Evolutionary conservation across 148 eudicot genomes (phyloP).

Genomic region (Rhododendron williamsianum): DNA sequence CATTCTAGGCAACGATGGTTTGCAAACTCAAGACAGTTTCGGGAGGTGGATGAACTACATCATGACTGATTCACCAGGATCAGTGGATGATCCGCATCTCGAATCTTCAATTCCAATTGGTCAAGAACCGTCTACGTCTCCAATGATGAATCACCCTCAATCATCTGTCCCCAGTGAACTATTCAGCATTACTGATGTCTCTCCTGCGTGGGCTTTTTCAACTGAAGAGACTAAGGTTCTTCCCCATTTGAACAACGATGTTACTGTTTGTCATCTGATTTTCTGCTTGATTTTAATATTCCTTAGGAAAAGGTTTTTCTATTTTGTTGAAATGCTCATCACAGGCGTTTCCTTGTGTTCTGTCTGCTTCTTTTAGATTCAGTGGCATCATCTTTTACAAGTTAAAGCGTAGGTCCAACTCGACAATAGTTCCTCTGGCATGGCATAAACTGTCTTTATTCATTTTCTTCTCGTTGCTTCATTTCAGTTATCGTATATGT

Average conservation of each 20-base stretch:
- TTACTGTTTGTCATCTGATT: conserved; percentile 5
- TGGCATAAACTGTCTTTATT: background rate
- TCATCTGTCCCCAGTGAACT: conserved; percentile 38
- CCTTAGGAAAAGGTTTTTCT: background rate
- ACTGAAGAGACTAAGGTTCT: conserved; percentile 81
- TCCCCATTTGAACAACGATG: background rate
- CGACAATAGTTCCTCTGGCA: conserved; percentile 12
- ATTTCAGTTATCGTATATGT: background rate
- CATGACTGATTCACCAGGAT: conserved; percentile 54
- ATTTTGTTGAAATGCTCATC: background rate
- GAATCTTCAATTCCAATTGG: conserved; percentile 35
- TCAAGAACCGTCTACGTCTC: conserved; percentile 33
- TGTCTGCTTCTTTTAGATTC: background rate
- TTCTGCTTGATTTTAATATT: background rate
- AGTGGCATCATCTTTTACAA: background rate
- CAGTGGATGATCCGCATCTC: conserved; percentile 34
- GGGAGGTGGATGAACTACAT: conserved; percentile 62
- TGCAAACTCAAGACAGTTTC: conserved; percentile 66
- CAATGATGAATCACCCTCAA: conserved; percentile 23
- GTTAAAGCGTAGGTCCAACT: conserved; percentile 35
- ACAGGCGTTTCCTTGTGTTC: background rate
- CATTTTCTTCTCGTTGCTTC: background rate
- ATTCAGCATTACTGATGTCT: conserved; percentile 69
- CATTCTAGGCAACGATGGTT: conserved; percentile 8
- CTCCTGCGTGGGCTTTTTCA: conserved; percentile 71